phyloP scores from a whole-genome alignment of 495 filamentous ascomycete genomes.

The Neurospora sp. region DNA sequence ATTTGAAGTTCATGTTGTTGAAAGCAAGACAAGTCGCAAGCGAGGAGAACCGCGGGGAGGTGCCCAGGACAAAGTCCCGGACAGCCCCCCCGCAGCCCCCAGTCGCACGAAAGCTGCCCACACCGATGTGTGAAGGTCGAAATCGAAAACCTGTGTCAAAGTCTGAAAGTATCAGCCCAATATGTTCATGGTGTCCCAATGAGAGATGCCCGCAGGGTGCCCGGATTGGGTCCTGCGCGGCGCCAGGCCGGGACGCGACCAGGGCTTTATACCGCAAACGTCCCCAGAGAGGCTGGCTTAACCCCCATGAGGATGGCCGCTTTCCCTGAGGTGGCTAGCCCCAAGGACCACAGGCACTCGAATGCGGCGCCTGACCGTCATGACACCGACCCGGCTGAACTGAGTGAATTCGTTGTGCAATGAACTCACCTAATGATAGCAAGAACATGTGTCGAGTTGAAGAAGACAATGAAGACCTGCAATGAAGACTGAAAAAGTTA shows the following conservation, averaged over 20 bases:
- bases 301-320: neutral
- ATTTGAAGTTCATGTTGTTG: neutral
- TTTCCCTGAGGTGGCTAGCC: neutral
- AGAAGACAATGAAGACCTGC: neutral
- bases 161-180: neutral
- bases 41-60: neutral
- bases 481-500: neutral
- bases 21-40: neutral
- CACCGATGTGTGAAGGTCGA: neutral
- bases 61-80: neutral
- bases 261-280: neutral
- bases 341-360: neutral
- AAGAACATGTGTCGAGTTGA: neutral
- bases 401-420: neutral
- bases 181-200: neutral
- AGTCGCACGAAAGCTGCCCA: neutral
- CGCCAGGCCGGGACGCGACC: neutral
- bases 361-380: neutral
- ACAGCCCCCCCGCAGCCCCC: neutral
- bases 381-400: neutral
- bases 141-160: neutral
- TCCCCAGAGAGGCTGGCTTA: neutral
- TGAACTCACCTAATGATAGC: neutral
- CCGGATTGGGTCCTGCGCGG: neutral
- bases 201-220: neutral